These are phyloP conservation scores for Tuber melanosporum DNA, from an alignment of 495 filamentous ascomycete genomes.

Conservation along the genomic window DNA sequence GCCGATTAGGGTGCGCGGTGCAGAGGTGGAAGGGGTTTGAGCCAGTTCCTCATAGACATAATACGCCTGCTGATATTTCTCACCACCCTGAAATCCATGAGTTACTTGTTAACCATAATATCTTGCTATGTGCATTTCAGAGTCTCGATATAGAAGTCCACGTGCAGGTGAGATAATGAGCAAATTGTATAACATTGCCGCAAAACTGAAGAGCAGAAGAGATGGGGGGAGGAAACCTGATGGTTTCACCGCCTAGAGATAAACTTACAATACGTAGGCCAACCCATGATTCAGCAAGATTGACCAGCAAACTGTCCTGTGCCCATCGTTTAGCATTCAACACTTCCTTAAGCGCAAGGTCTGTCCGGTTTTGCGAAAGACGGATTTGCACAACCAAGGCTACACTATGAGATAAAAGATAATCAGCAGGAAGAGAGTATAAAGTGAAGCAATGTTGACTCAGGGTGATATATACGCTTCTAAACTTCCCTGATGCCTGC, in stretches of 20 bases:
- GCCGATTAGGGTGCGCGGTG: constrained; percentile 62
- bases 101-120: constrained; percentile 11
- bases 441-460: neutral
- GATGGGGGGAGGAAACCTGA: neutral
- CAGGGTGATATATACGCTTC: constrained; percentile 62
- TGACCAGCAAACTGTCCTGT: constrained; percentile 88
- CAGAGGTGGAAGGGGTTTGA: constrained; percentile 66
- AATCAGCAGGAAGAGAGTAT: neutral
- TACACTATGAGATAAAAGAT: constrained; percentile 43
- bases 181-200: neutral
- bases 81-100: constrained; percentile 60
- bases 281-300: constrained; percentile 92
- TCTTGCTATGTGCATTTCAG: neutral
- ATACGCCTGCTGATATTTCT: constrained; percentile 93
- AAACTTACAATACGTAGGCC: constrained; percentile 72
- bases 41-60: constrained; percentile 98
- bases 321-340: constrained; percentile 87
- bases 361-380: constrained; percentile 79
- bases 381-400: constrained; percentile 83
- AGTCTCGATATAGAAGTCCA: neutral
- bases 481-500: constrained; percentile 71
- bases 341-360: constrained; percentile 85
- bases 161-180: neutral
- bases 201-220: neutral
- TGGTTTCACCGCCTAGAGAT: neutral